Conservation (phyloP, 768 basidiomycete species). For the Macrolepiota dolichaula region DNA sequence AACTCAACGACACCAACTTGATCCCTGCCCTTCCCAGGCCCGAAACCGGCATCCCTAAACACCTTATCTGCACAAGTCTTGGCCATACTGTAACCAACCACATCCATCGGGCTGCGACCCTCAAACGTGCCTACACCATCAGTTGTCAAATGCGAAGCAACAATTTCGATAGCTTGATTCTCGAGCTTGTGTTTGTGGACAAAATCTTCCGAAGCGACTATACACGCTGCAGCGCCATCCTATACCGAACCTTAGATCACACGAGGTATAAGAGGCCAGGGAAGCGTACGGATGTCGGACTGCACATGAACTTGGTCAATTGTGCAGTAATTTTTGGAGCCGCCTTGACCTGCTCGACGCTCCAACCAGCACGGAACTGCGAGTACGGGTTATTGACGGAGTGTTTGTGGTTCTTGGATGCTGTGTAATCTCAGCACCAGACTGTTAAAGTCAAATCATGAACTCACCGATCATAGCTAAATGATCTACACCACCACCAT, state of each 20-base stretch:
- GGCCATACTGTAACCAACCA: slow-evolving; percentile 80
- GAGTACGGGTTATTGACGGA: slow-evolving; percentile 83
- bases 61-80: slow-evolving; percentile 64
- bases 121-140: slow-evolving; percentile 67
- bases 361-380: slow-evolving; percentile 81
- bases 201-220: slow-evolving; percentile 78
- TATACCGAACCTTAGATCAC: slow-evolving; percentile 19
- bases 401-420: slow-evolving; percentile 82
- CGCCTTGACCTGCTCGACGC: slow-evolving; percentile 61
- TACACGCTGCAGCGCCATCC: slow-evolving; percentile 76
- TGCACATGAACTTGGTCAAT: slow-evolving; percentile 84
- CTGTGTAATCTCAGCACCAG: slow-evolving; percentile 27
- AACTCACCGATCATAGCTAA: slow-evolving; percentile 73
- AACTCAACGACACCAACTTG: slow-evolving; percentile 83
- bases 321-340: slow-evolving; percentile 69
- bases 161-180: slow-evolving; percentile 86
- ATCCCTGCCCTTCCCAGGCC: slow-evolving; percentile 58
- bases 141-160: slow-evolving; percentile 61
- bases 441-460: background rate
- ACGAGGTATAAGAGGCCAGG: background rate
- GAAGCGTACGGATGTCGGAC: slow-evolving; percentile 68
- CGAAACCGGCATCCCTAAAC: slow-evolving; percentile 69
- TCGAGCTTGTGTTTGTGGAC: slow-evolving; percentile 69
- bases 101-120: slow-evolving; percentile 68
- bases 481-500: slow-evolving; percentile 63